Conservation (phyloP, 2,329 filamentous ascomycete genomes). For the Microdochium bolleyi region DNA sequence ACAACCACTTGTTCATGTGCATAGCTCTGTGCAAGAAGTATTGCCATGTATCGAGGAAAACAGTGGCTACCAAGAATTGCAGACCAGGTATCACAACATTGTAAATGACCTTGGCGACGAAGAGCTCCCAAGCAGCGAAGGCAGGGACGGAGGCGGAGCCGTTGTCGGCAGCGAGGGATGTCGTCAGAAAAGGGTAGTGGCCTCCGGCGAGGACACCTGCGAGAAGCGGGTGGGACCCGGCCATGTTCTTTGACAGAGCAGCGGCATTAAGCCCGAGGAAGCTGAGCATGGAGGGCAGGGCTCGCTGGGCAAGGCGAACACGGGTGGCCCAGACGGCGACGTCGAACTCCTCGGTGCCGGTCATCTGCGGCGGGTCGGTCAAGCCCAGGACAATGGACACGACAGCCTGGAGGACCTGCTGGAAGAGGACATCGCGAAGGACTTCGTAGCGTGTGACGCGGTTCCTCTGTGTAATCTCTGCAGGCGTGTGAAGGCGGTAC, state of each 20-base stretch:
- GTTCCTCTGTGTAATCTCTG: constrained; percentile 81
- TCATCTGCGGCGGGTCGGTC: constrained; percentile 65
- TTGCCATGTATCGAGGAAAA: constrained; percentile 91
- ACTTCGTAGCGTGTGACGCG: constrained; percentile 80
- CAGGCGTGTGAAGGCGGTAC: constrained; percentile 91
- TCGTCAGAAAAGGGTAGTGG: constrained; percentile 64
- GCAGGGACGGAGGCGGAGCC: constrained; percentile 47
- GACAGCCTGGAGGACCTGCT: constrained; percentile 81
- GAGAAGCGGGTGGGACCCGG: constrained; percentile 62
- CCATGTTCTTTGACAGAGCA: constrained; percentile 68
- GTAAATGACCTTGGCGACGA: constrained; percentile 70
- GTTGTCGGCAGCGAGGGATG: constrained; percentile 45
- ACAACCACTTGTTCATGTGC: constrained; percentile 97
- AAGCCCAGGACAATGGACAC: constrained; percentile 60
- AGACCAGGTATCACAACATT: constrained; percentile 66
- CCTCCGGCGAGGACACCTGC: constrained; percentile 74
- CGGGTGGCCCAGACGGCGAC: constrained; percentile 84
- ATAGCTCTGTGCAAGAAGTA: constrained; percentile 95
- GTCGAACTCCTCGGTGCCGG: constrained; percentile 76
- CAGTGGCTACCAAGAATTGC: constrained; percentile 68
- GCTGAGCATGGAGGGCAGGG: constrained; percentile 64
- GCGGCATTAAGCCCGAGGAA: constrained; percentile 69
- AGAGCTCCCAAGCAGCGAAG: constrained; percentile 79
- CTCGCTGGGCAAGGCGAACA: constrained; percentile 69
- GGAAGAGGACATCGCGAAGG: constrained; percentile 80